A percentile compares a stretch with the other conserved stretches of the same genome.
Evolutionary conservation across 1,139 yeast species (phyloP).

Genomic region (Blastobotrys raffinosifermentans): DNA sequence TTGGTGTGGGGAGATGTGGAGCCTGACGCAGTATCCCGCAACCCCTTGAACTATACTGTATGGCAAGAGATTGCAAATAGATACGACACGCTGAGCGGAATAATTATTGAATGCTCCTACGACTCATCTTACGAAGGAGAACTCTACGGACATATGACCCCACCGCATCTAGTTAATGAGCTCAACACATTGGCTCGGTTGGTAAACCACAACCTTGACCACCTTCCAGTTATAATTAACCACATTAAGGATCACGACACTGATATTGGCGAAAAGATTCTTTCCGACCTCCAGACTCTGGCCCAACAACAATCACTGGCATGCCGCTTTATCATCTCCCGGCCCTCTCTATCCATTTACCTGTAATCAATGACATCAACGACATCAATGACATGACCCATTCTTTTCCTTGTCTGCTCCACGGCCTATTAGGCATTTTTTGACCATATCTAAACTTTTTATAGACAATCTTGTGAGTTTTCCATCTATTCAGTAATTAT

Average conservation of each 20-base stretch:
- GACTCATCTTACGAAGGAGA: constrained; percentile 41
- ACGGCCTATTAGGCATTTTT: background rate
- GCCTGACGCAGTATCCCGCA: constrained; percentile 48
- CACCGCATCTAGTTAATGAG: constrained; percentile 55
- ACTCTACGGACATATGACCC: constrained; percentile 76
- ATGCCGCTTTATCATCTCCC: constrained; percentile 23
- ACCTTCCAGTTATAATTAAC: constrained; percentile 53
- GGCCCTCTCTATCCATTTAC: constrained; percentile 20
- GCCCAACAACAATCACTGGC: constrained; percentile 17
- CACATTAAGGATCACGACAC: constrained; percentile 58
- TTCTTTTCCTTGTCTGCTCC: no score
- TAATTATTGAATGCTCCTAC: constrained; percentile 75
- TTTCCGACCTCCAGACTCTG: constrained; percentile 16
- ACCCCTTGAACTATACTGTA: constrained; percentile 41
- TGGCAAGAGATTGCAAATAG: constrained; percentile 56
- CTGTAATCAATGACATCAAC: constrained; percentile 7
- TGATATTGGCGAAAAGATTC: constrained; percentile 14
- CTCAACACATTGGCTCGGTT: constrained; percentile 37
- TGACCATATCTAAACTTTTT: constrained; percentile 3
- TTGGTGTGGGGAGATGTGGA: constrained; percentile 80
- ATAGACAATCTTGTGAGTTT: no score
- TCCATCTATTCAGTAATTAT: no score
- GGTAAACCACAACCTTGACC: constrained; percentile 30
- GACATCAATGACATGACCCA: background rate
- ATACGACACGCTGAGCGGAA: constrained; percentile 38